Conservation (phyloP, 768 basidiomycete species). For the Butyriboletus loyo region DNA sequence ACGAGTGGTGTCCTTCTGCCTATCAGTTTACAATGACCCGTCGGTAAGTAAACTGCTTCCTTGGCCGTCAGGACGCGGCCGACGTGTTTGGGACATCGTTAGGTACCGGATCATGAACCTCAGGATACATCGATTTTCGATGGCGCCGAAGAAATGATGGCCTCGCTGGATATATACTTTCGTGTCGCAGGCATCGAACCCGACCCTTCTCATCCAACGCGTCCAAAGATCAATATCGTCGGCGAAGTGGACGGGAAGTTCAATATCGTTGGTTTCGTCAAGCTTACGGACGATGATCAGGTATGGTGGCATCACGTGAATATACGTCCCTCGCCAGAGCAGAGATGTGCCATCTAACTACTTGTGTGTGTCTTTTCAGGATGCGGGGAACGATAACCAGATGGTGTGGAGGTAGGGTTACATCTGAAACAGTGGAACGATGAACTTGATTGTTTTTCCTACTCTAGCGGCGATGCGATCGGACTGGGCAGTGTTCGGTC, state of each 20-base stretch:
- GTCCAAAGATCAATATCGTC: conserved; percentile 52
- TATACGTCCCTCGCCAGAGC: neutral
- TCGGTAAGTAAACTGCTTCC: conserved; percentile 18
- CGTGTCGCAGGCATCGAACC: conserved; percentile 38
- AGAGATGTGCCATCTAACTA: neutral
- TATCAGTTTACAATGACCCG: conserved; percentile 48
- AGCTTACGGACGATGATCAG: conserved; percentile 54
- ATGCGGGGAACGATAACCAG: conserved; percentile 49
- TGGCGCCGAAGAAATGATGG: conserved; percentile 48
- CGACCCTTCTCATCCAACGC: conserved; percentile 47
- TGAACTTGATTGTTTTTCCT: neutral
- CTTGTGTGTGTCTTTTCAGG: conserved; percentile 27
- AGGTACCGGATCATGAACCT: conserved; percentile 31
- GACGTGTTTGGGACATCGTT: neutral
- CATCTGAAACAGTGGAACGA: neutral
- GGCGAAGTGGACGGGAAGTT: conserved; percentile 51
- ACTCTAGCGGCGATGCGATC: conserved; percentile 53
- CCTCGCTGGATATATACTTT: conserved; percentile 47
- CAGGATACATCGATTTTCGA: conserved; percentile 51
- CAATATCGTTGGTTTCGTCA: conserved; percentile 51
- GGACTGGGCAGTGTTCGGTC: conserved; percentile 62
- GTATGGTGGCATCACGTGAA: conserved; percentile 66
- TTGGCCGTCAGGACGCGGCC: neutral
- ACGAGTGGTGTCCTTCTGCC: neutral
- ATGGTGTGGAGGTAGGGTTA: conserved; percentile 54